Evolutionary conservation across 2,329 filamentous ascomycete species (phyloP), one percentile per base, ranked within the genome.

Genomic region (Fusarium subglutinans): DNA sequence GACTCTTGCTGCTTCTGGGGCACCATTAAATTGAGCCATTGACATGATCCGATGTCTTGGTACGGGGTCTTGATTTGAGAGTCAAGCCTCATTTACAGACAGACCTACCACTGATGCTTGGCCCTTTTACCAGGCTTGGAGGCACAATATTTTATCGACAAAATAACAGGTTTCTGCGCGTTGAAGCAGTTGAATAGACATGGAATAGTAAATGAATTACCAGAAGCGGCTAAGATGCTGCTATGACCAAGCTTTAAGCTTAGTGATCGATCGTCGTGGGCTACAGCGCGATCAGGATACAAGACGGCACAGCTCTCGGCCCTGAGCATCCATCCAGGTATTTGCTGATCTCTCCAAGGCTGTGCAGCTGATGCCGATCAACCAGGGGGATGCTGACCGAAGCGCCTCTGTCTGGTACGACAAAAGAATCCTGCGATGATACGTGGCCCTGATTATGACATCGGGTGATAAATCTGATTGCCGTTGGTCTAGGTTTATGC

Each of bases 1-100:
- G 12, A 78, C 73, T 5, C 43, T 78, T 13, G 73, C 71, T 13
- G 76, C 74, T n/a, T 73, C 68, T 6, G 76, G 76, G 8, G 59
- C 50, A 4, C 44, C 69, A 3, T 13, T 78, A 12, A 69, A 26
- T 15, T 77, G 55, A 69, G n/a, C 9, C 2, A 14, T 12, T 17
- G n/a, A 12, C 33, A 35, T 50, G 10, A 22, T 26, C 14, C 5
- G 18, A 37, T n/a, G 3, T 5, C 22, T 37, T 13, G 11, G 15
- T 6, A 51, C 13, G 2, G 15, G 12, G 8, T 12, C 2, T 24
- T 20, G 35, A 28, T 6, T 15, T 55, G 4, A 28, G 8, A 28
- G 11, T 10, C 8, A 26, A 5, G 14, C 15, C 2, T 22, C 18
- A 18, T 8, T 28, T 18, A 4, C 15, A 30, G 24, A 7, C 5